phyloP scores from a whole-genome alignment of 495 filamentous ascomycete genomes.

The Aspergillus homomorphus region DNA sequence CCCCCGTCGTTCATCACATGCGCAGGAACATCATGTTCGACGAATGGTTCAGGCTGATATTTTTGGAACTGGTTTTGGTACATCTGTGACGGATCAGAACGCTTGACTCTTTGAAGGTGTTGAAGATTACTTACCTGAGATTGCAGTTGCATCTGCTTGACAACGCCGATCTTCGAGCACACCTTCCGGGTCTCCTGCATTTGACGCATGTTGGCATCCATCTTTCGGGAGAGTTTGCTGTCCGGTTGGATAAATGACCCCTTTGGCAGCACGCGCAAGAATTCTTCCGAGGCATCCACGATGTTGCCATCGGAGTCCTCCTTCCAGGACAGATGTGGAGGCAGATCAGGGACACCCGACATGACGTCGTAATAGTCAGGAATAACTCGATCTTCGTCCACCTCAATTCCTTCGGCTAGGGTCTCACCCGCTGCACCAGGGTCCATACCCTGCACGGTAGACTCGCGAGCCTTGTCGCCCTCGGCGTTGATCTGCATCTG shows the following conservation, averaged over 20 bases:
- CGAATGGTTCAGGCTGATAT: slow-evolving; percentile 88
- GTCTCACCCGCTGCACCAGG: slow-evolving; percentile 58
- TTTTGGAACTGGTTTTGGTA: slow-evolving; percentile 98
- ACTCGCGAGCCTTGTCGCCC: slow-evolving; percentile 49
- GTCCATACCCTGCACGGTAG: slow-evolving; percentile 46
- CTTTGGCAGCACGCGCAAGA: slow-evolving; percentile 65
- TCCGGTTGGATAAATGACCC: slow-evolving; percentile 77
- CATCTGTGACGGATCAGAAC: slow-evolving; percentile 54
- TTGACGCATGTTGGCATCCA: slow-evolving; percentile 88
- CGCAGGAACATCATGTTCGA: slow-evolving; percentile 77
- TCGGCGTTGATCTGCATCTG: slow-evolving; percentile 60
- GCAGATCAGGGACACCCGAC: slow-evolving; percentile 80
- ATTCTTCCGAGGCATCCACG: slow-evolving; percentile 80
- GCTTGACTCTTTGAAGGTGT: not conserved
- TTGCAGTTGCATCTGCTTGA: slow-evolving; percentile 99
- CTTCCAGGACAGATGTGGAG: slow-evolving; percentile 72
- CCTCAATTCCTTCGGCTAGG: slow-evolving; percentile 88
- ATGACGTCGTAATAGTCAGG: slow-evolving; percentile 94
- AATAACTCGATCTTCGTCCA: slow-evolving; percentile 70
- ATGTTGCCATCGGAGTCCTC: slow-evolving; percentile 85
- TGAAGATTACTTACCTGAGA: slow-evolving; percentile 63
- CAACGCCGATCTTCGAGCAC: slow-evolving; percentile 90
- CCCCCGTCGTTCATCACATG: slow-evolving; percentile 86
- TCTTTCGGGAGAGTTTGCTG: slow-evolving; percentile 69
- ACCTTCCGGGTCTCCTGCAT: slow-evolving; percentile 97